Percentiles rank a stretch among this genome's conserved stretches.
Evolutionary conservation across 2,329 filamentous ascomycete species (phyloP).

Genomic region (Colletotrichum costaricense): DNA sequence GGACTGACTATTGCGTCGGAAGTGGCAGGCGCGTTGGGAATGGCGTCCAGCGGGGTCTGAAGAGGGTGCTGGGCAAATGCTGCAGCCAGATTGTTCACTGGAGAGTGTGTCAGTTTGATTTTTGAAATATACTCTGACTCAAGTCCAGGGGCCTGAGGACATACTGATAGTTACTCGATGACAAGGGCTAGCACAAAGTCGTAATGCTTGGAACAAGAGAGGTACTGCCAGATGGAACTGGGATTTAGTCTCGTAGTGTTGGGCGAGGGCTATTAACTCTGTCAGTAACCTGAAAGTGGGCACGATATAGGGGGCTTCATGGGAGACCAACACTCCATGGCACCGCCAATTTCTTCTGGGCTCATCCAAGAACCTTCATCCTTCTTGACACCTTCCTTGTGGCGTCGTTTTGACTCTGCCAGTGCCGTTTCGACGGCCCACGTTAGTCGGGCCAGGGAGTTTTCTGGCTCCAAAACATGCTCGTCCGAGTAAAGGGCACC

Average conservation of each 20-base stretch:
- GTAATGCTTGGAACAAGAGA: constrained; percentile 86
- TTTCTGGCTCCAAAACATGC: constrained; percentile 78
- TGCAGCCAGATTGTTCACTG: constrained; percentile 84
- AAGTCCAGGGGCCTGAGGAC: constrained; percentile 42
- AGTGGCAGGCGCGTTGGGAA: constrained; percentile 26
- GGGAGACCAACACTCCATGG: constrained; percentile 70
- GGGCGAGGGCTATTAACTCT: constrained; percentile 70
- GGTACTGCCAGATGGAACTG: constrained; percentile 86
- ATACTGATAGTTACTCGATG: constrained; percentile 83
- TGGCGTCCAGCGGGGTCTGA: constrained; percentile 39
- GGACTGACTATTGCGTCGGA: constrained; percentile 16
- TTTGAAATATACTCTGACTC: not conserved
- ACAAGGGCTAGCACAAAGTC: constrained; percentile 74
- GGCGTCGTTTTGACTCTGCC: constrained; percentile 77
- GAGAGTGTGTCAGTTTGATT: constrained; percentile 21
- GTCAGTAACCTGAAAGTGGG: constrained; percentile 40
- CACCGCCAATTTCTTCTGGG: constrained; percentile 77
- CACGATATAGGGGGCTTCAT: not conserved
- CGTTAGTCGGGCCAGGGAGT: constrained; percentile 79
- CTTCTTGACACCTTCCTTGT: constrained; percentile 74
- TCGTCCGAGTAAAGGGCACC: constrained; percentile 84
- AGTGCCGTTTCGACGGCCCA: constrained; percentile 86
- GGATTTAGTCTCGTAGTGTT: constrained; percentile 78
- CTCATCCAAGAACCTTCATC: constrained; percentile 79
- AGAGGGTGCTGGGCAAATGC: constrained; percentile 76